phyloP scores from a whole-genome alignment of 768 basidiomycete species.

The Galerina sulciceps region DNA sequence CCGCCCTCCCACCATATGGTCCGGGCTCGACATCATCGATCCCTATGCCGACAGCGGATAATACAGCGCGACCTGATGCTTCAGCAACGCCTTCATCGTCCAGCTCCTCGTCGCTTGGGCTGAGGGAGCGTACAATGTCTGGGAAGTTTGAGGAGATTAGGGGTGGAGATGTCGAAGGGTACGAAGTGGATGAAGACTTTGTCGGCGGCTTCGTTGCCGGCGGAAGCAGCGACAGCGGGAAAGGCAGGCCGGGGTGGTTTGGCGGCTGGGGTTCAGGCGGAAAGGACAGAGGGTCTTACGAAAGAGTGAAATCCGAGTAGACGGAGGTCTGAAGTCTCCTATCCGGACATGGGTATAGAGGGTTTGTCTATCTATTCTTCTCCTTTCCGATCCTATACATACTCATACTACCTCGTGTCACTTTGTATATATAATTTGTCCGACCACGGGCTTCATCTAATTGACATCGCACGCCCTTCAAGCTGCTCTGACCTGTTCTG shows the following conservation, averaged over 20 bases:
- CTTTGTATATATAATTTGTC: too few relatives aligned
- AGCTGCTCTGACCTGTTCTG: too few relatives aligned
- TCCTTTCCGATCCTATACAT: neutral
- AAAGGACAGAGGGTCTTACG: conserved; percentile 41
- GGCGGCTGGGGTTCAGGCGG: conserved; percentile 31
- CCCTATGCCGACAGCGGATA: conserved; percentile 35
- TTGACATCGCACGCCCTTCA: too few relatives aligned
- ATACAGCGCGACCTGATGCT: conserved; percentile 21
- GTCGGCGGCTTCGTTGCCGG: conserved; percentile 26
- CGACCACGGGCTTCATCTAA: too few relatives aligned
- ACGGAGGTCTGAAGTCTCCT: neutral
- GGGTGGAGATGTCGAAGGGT: conserved; percentile 73
- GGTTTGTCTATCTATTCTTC: neutral
- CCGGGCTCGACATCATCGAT: conserved; percentile 26
- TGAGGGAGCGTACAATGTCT: conserved; percentile 50
- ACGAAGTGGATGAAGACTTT: conserved; percentile 53
- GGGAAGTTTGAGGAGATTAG: conserved; percentile 71
- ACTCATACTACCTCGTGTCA: too few relatives aligned
- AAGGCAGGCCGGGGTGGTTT: conserved; percentile 14
- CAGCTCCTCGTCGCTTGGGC: conserved; percentile 17
- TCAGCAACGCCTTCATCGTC: conserved; percentile 23
- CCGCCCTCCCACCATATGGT: conserved; percentile 40
- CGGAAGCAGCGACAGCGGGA: conserved; percentile 19
- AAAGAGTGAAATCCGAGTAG: conserved; percentile 57
- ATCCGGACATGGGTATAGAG: neutral